A percentile compares a stretch with the other conserved stretches of the same genome.
Conservation (phyloP, 257 asterid species). For the Capsicum pubescens region DNA sequence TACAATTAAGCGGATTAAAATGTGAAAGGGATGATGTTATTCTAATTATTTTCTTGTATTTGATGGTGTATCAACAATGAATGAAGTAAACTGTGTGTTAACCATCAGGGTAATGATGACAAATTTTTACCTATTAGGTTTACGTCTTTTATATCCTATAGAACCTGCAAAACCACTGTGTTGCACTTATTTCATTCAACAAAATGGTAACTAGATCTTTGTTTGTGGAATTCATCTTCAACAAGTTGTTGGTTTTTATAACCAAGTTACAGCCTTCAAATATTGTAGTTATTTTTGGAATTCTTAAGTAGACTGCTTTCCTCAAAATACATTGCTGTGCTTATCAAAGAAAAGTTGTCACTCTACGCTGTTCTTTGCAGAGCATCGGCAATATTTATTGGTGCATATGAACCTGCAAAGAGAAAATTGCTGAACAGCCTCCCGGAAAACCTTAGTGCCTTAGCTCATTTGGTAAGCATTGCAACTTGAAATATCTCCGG, state of each 20-base stretch:
- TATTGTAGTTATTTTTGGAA: not conserved
- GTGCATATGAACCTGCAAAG: constrained; percentile 72
- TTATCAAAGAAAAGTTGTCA: not conserved
- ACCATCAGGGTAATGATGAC: not conserved
- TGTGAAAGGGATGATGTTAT: not conserved
- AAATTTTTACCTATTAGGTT: not conserved
- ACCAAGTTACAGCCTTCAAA: not conserved
- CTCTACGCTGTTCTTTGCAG: constrained; percentile 41
- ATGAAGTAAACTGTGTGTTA: not conserved
- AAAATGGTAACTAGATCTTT: not conserved
- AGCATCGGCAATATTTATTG: constrained; percentile 75
- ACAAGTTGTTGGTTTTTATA: not conserved
- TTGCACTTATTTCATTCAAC: not conserved
- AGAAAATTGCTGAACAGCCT: constrained; percentile 55
- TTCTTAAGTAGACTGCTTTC: not conserved
- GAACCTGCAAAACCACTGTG: not conserved
- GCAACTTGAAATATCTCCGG: not conserved
- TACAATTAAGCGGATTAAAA: not conserved
- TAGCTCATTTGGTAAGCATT: constrained; percentile 67
- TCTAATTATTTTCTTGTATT: not conserved
- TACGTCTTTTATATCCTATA: not conserved
- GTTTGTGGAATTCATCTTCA: not conserved
- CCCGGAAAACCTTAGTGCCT: constrained; percentile 66
- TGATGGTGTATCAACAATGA: not conserved
- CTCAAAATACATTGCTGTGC: not conserved